Conservation (phyloP, 805 yeast species). For the Myxozyma neglecta region DNA sequence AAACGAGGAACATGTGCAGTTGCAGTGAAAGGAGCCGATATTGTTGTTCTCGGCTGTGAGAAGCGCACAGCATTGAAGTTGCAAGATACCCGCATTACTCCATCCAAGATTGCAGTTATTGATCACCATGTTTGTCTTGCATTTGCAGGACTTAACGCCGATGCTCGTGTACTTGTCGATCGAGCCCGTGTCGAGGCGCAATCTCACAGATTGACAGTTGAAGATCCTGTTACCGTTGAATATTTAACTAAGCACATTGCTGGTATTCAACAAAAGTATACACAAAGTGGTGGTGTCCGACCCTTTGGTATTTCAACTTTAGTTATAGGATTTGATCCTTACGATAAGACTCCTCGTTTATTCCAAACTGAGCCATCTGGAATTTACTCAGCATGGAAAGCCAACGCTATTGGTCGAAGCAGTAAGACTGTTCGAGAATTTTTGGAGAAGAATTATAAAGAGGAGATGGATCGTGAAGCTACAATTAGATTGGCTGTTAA, state of each 20-base stretch:
- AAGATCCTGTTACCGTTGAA: conserved; percentile 89
- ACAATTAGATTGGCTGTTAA: conserved; percentile 81
- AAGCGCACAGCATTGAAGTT: conserved; percentile 91
- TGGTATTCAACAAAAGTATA: conserved; percentile 95
- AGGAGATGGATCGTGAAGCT: conserved; percentile 61
- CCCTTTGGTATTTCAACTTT: conserved; percentile 96
- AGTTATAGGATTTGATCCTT: conserved; percentile 92
- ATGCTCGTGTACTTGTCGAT: conserved; percentile 90
- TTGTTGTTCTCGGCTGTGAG: conserved; percentile 94
- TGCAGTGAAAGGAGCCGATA: conserved; percentile 86
- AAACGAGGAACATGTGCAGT: conserved; percentile 98
- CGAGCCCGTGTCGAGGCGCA: conserved; percentile 97
- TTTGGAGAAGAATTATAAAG: conserved; percentile 79
- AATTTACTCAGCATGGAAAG: conserved; percentile 96
- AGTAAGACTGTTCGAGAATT: conserved; percentile 94
- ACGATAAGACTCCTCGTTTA: conserved; percentile 75
- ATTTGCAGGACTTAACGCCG: conserved; percentile 98
- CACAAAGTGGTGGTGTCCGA: conserved; percentile 97
- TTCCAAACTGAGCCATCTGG: conserved; percentile 98
- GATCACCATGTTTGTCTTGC: conserved; percentile 90
- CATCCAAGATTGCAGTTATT: conserved; percentile 86
- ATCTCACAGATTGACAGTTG: conserved; percentile 87
- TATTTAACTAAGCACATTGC: conserved; percentile 92
- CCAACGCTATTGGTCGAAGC: conserved; percentile 93
- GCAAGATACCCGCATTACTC: conserved; percentile 95